Percentiles rank a stretch among this genome's conserved stretches.
Evolutionary conservation across 2,329 filamentous ascomycete genomes (phyloP).

Genomic region (Xylaria multiplex): DNA sequence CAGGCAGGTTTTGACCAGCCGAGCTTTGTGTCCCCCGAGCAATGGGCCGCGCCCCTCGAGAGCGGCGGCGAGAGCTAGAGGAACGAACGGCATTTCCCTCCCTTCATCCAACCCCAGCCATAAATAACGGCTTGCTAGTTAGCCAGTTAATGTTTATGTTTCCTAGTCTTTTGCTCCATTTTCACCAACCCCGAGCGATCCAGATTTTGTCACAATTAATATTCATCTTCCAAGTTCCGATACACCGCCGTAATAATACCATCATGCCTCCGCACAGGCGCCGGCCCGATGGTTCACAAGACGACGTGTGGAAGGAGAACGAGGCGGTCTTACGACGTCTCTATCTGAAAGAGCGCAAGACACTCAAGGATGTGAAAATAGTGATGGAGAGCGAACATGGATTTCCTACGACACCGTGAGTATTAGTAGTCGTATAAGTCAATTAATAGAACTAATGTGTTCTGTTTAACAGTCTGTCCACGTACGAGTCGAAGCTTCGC

Average conservation of each 20-base stretch:
- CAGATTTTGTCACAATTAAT: neutral
- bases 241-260: neutral
- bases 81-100: no score
- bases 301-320: constrained; percentile 9
- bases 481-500: constrained; percentile 21
- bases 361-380: constrained; percentile 3
- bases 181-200: neutral
- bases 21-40: neutral
- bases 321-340: neutral
- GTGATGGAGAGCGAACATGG: constrained; percentile 11
- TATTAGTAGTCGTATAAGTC: neutral
- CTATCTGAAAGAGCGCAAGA: constrained; percentile 8
- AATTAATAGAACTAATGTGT: neutral
- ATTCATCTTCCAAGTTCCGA: neutral
- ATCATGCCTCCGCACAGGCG: constrained; percentile 1
- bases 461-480: neutral
- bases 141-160: no score
- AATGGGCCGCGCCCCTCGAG: no score
- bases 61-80: no score
- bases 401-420: constrained; percentile 12
- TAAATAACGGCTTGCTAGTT: neutral
- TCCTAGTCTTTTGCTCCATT: no score
- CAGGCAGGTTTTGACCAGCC: constrained; percentile 16
- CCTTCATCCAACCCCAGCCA: neutral
- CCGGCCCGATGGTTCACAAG: neutral